Conservation (phyloP, 2,329 filamentous ascomycete species). For the Verticillium zaregamsianum region DNA sequence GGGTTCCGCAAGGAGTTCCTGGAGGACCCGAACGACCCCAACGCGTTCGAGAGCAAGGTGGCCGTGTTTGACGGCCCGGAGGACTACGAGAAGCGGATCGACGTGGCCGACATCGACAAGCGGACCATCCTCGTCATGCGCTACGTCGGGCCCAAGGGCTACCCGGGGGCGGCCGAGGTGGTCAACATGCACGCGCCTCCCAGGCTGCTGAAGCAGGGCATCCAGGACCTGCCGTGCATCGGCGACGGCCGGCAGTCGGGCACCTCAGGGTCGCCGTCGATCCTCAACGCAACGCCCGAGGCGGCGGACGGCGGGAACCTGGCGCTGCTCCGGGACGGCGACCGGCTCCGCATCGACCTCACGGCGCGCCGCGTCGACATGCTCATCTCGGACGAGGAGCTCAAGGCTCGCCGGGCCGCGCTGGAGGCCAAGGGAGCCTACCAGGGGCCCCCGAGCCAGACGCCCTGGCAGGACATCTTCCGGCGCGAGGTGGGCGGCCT, state of each 20-base stretch:
- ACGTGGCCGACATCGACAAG: slow-evolving; percentile 34
- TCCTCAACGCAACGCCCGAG: slow-evolving; percentile 52
- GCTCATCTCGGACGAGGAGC: slow-evolving; percentile 35
- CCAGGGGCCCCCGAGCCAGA: slow-evolving; percentile 34
- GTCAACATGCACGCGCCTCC: slow-evolving; percentile 48
- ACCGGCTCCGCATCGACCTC: slow-evolving; percentile 45
- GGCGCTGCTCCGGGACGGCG: slow-evolving; percentile 44
- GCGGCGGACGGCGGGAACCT: slow-evolving; percentile 50
- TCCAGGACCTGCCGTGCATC: slow-evolving; percentile 44
- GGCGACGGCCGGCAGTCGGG: slow-evolving; percentile 52
- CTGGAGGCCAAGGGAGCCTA: slow-evolving; percentile 33
- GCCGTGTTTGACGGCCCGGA: slow-evolving; percentile 48
- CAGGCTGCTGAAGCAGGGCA: slow-evolving; percentile 37
- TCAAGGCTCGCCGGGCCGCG: slow-evolving; percentile 30
- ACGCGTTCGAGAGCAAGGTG: slow-evolving; percentile 42
- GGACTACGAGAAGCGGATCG: slow-evolving; percentile 39
- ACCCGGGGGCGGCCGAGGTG: slow-evolving; percentile 46
- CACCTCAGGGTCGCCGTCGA: slow-evolving; percentile 50
- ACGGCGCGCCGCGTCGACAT: slow-evolving; percentile 44
- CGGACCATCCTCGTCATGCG: slow-evolving; percentile 44
- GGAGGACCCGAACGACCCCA: slow-evolving; percentile 37
- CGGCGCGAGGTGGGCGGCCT: slow-evolving; percentile 39
- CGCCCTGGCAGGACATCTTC: slow-evolving; percentile 48
- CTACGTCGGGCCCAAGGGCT: slow-evolving; percentile 43
- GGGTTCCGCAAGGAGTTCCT: slow-evolving; percentile 41